Evolutionary conservation across 345 rosid genomes (phyloP).

Genomic region (Excoecaria agallocha): DNA sequence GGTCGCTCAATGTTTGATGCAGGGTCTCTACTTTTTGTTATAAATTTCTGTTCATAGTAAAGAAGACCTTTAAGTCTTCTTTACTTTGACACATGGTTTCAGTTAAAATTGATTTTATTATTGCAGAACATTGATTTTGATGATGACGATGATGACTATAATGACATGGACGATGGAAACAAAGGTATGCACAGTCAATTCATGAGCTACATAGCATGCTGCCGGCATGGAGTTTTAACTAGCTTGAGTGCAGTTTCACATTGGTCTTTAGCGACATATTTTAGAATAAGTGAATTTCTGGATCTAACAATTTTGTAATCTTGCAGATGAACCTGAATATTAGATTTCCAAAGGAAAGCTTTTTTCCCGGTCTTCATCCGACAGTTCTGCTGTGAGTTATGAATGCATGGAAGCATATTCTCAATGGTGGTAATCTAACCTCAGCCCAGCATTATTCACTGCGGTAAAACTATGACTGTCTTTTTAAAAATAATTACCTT

Average conservation of each 20-base stretch:
- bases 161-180: background rate
- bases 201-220: background rate
- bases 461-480: background rate
- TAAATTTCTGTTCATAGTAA: background rate
- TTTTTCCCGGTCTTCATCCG: background rate
- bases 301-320: background rate
- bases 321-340: slow-evolving; percentile 2
- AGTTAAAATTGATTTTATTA: background rate
- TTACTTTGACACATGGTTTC: background rate
- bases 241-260: background rate
- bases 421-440: background rate
- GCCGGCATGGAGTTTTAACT: background rate
- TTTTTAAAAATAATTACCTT: background rate
- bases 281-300: background rate
- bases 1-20: background rate
- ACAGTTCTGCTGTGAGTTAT: background rate
- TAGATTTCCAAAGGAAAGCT: background rate
- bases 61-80: background rate
- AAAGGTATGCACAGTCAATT: background rate
- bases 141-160: background rate
- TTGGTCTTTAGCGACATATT: background rate
- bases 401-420: background rate
- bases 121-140: background rate
- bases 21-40: background rate
- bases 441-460: background rate